Evolutionary conservation across 306 rosid species (phyloP).

Genomic region (Rosa rugosa): DNA sequence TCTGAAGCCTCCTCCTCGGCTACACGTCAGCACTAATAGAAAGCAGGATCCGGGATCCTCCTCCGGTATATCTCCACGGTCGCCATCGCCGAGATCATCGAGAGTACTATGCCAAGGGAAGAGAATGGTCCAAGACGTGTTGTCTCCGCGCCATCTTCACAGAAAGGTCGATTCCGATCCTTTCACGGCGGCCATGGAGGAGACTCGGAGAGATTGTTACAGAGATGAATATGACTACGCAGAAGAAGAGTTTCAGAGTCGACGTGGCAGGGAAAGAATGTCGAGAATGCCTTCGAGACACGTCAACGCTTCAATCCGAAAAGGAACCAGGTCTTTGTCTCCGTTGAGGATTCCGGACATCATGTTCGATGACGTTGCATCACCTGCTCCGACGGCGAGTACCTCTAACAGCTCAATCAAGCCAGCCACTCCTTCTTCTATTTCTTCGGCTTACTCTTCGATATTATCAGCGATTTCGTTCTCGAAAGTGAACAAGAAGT

Average conservation of each 20-base stretch:
- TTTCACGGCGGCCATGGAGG: conserved; percentile 44
- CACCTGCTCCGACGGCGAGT: conserved; percentile 42
- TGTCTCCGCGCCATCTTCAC: conserved; percentile 38
- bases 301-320: conserved; percentile 28
- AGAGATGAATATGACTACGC: neutral
- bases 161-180: conserved; percentile 45
- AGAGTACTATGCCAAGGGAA: conserved; percentile 36
- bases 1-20: conserved; percentile 52
- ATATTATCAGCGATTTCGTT: conserved; percentile 63
- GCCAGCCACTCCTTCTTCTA: conserved; percentile 18
- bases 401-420: neutral
- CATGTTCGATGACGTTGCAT: conserved; percentile 33
- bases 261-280: conserved; percentile 50
- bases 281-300: conserved; percentile 3
- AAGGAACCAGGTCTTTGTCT: conserved; percentile 70
- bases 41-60: conserved; percentile 2
- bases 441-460: conserved; percentile 38
- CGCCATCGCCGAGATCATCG: conserved; percentile 39
- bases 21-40: conserved; percentile 18
- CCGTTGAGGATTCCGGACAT: conserved; percentile 74
- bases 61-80: conserved; percentile 2
- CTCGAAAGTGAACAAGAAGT: conserved; percentile 57
- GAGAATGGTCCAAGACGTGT: conserved; percentile 38
- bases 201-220: conserved; percentile 19
- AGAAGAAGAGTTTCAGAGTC: conserved; percentile 3